Evolutionary conservation across 352 stramenopile species (phyloP).

Genomic region (Globisporangium orthogonon): DNA sequence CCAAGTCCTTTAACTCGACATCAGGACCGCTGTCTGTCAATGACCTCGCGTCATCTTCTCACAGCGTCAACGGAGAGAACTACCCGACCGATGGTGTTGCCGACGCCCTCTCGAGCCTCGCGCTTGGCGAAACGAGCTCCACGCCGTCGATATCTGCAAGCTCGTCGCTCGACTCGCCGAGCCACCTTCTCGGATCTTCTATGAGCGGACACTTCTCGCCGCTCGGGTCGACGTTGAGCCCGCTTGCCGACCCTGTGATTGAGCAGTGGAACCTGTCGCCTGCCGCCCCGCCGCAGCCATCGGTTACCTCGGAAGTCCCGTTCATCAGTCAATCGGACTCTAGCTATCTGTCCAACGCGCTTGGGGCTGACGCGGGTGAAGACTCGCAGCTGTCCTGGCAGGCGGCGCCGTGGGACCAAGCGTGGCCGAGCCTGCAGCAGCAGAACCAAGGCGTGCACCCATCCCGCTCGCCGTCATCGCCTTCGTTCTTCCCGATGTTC

Average conservation of each 20-base stretch:
- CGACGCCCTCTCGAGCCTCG: conserved; percentile 63
- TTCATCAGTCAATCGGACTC: conserved; percentile 36
- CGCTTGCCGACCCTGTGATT: conserved; percentile 61
- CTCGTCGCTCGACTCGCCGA: conserved; percentile 50
- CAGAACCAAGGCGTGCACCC: conserved; percentile 23
- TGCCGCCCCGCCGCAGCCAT: conserved; percentile 31
- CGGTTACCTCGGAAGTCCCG: conserved; percentile 26
- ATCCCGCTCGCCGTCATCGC: conserved; percentile 27
- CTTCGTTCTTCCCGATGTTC: conserved; percentile 61
- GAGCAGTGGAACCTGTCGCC: conserved; percentile 79
- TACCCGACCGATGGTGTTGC: conserved; percentile 40
- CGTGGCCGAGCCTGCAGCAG: conserved; percentile 35
- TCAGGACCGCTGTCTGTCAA: conserved; percentile 11
- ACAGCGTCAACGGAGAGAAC: conserved; percentile 28
- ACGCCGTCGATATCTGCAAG: conserved; percentile 39
- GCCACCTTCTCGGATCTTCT: conserved; percentile 33
- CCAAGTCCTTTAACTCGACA: conserved; percentile 20
- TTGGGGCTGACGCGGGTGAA: conserved; percentile 26
- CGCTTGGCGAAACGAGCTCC: conserved; percentile 42
- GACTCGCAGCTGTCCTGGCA: conserved; percentile 42
- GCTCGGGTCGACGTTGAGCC: conserved; percentile 37
- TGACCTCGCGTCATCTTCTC: conserved; percentile 18
- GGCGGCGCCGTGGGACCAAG: conserved; percentile 43
- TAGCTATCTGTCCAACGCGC: conserved; percentile 33
- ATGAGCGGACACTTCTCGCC: conserved; percentile 44